phyloP scores from a whole-genome alignment of 192 early-diverging fungal genomes.

The Glomus cerebriforme region DNA sequence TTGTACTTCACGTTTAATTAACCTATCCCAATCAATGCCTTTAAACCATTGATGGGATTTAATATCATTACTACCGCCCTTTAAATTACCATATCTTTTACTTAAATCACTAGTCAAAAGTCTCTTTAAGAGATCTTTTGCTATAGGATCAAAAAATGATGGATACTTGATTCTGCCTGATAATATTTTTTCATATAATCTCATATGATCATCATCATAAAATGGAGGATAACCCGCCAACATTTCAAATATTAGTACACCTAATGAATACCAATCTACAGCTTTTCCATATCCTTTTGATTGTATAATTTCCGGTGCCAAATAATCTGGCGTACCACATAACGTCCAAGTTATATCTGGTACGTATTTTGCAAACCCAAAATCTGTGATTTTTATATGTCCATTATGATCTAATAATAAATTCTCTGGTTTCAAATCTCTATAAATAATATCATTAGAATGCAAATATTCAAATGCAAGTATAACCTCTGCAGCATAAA shows the following conservation, averaged over 20 bases:
- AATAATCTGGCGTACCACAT: constrained; percentile 83
- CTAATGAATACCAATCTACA: constrained; percentile 96
- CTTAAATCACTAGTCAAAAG: constrained; percentile 80
- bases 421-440: constrained; percentile 92
- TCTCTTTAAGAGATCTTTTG: constrained; percentile 84
- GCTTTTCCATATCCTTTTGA: constrained; percentile 91
- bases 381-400: constrained; percentile 87
- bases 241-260: constrained; percentile 94
- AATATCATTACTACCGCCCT: constrained; percentile 84
- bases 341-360: constrained; percentile 83
- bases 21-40: constrained; percentile 86
- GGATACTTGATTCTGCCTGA: constrained; percentile 83
- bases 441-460: constrained; percentile 83
- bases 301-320: constrained; percentile 90
- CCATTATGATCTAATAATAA: constrained; percentile 71
- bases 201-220: constrained; percentile 93
- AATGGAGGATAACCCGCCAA: constrained; percentile 93
- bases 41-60: constrained; percentile 95
- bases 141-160: constrained; percentile 76
- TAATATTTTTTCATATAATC: constrained; percentile 92
- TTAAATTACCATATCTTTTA: constrained; percentile 86
- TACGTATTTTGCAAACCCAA: constrained; percentile 85
- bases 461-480: constrained; percentile 90
- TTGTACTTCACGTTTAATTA: constrained; percentile 71
- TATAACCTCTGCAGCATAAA: constrained; percentile 88